phyloP scores from a whole-genome alignment of 208 protist genomes.

The Leishmania braziliensis region DNA sequence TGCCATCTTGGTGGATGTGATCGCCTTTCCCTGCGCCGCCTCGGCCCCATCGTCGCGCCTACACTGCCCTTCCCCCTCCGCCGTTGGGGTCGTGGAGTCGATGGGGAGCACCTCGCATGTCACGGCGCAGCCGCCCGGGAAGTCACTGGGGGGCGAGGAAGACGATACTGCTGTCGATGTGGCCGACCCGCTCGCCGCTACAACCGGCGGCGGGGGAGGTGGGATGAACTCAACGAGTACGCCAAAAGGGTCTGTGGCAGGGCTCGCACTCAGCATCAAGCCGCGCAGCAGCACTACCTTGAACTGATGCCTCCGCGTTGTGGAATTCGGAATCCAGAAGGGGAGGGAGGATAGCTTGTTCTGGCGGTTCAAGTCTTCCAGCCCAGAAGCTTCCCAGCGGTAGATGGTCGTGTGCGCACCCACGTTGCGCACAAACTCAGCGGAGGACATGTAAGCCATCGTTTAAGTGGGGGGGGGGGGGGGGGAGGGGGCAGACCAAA shows the following conservation, averaged over 20 bases:
- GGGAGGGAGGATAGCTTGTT: conserved; percentile 86
- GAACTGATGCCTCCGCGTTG: conserved; percentile 68
- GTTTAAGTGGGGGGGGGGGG: background rate
- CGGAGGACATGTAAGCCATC: conserved; percentile 32
- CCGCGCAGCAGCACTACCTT: conserved; percentile 68
- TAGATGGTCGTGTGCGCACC: conserved; percentile 50
- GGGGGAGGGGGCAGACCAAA: background rate
- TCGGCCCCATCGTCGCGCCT: background rate
- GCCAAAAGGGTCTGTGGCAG: conserved; percentile 47
- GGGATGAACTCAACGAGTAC: conserved; percentile 78
- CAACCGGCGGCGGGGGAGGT: conserved; percentile 25
- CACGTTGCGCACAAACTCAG: conserved; percentile 64
- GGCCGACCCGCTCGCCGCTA: background rate
- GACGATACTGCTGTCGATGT: background rate
- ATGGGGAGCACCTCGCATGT: conserved; percentile 48
- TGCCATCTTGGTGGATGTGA: conserved; percentile 31
- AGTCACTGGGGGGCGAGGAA: conserved; percentile 12
- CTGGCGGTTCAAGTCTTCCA: conserved; percentile 54
- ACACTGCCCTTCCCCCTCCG: background rate
- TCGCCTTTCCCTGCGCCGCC: conserved; percentile 11
- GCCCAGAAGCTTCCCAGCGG: conserved; percentile 41
- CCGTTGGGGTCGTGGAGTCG: background rate
- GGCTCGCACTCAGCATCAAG: conserved; percentile 30
- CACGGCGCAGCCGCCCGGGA: conserved; percentile 58
- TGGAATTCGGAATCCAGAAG: conserved; percentile 74